Conservation (phyloP, 306 rosid species). For the Arachis stenosperma region DNA sequence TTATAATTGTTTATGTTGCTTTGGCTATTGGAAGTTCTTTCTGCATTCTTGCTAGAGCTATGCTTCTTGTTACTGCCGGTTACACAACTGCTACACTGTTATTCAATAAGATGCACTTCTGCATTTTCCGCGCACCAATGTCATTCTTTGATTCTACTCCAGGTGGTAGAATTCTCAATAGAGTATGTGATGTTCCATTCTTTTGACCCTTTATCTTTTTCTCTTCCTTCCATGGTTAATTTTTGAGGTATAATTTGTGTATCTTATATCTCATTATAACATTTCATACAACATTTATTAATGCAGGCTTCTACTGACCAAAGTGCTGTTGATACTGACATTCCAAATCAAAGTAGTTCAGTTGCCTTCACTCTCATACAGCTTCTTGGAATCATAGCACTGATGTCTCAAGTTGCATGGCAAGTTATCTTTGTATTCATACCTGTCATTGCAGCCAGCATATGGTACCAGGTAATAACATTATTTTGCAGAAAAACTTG, state of each 20-base stretch:
- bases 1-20: slow-evolving; percentile 61
- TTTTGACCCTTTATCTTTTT: not conserved
- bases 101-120: slow-evolving; percentile 72
- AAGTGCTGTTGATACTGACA: slow-evolving; percentile 61
- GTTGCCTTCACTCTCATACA: slow-evolving; percentile 61
- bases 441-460: slow-evolving; percentile 62
- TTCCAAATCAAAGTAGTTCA: slow-evolving; percentile 49
- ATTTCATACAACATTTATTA: too few species aligned
- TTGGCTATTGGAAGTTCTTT: slow-evolving; percentile 76
- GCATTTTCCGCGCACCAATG: slow-evolving; percentile 89
- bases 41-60: slow-evolving; percentile 54
- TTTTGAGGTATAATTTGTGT: not conserved
- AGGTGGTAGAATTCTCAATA: slow-evolving; percentile 78
- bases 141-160: slow-evolving; percentile 91
- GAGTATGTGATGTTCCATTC: slow-evolving; percentile 48
- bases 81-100: slow-evolving; percentile 75
- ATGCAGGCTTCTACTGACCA: slow-evolving; percentile 84
- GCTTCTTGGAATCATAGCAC: slow-evolving; percentile 72
- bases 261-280: not conserved
- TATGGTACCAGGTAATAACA: slow-evolving; percentile 74
- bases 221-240: not conserved
- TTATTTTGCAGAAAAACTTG: slow-evolving; percentile 19
- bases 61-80: slow-evolving; percentile 59
- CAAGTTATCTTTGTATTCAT: slow-evolving; percentile 75
- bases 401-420: slow-evolving; percentile 89